Conservation (phyloP, 2,329 filamentous ascomycete species). For the Hypoxylon sp. region DNA sequence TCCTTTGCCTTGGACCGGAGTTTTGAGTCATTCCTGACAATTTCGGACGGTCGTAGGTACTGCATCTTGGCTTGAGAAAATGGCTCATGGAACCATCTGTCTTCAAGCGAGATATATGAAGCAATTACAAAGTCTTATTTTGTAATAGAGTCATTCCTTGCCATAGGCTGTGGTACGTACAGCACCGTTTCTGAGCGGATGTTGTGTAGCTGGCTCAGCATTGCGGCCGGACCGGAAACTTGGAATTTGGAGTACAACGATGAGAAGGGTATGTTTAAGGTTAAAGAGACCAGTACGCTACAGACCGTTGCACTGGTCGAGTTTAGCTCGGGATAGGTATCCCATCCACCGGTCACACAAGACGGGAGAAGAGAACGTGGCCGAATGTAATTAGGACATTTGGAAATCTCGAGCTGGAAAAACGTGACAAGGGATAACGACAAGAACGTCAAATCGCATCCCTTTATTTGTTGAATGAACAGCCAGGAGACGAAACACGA, state of each 20-base stretch:
- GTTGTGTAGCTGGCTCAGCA: background rate
- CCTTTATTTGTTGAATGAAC: background rate
- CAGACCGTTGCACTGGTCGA: conserved; percentile 12
- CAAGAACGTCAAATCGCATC: conserved; percentile 4
- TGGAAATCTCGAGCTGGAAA: conserved; percentile 5
- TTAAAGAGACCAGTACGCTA: conserved; percentile 16
- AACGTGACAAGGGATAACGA: background rate
- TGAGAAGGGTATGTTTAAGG: background rate
- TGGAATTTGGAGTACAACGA: conserved; percentile 16
- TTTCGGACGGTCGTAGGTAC: background rate
- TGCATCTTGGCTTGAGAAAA: background rate
- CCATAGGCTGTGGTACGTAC: background rate
- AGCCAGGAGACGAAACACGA: conserved; percentile 16
- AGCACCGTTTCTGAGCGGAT: background rate
- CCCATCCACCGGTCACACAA: conserved; percentile 6
- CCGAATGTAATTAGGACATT: background rate
- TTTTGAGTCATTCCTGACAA: background rate
- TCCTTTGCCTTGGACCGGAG: background rate
- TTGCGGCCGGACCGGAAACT: conserved; percentile 1
- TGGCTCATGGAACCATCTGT: background rate
- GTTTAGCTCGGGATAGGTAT: conserved; percentile 11
- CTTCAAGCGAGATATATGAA: background rate
- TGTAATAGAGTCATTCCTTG: background rate
- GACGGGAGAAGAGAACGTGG: background rate
- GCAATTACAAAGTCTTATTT: background rate